Base-by-base conservation (phyloP, 2,329 filamentous ascomycete species). In the Fusarium duplospermum region DNA sequence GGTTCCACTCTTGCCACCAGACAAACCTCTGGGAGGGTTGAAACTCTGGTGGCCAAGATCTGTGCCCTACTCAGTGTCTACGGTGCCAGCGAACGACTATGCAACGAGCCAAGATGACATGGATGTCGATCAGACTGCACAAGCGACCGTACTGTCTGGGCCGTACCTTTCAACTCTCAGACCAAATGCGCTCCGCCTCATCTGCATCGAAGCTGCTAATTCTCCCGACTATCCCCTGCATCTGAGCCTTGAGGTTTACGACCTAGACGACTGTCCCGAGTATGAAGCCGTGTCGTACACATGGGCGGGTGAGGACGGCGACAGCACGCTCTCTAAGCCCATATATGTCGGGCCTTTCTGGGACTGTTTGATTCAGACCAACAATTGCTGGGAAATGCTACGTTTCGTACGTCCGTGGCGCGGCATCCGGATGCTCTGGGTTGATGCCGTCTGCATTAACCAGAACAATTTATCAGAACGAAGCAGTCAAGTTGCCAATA, bases 391-490 rank as follows among this genome's bases (percentile, higher is more conserved):
- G 27, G 29, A 29, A 1, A 52, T 65, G 52, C 40, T 65, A 4
- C 62, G 52, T 2, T 65, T 27, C 9, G 9, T 47, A 4, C 35
- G 7, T 1, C 52, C 62, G 5, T 4, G 13, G 9, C 58, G 54
- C 4, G 62, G 62, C 8, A 33, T 13, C 14, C 24, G 52, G 18
- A 47, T 65, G 14, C 47, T 65, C 2, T 65, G 52, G 62, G 40
- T 65, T 5, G 62, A 65, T n/a, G 54, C 62, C 4, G 22, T 65
- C n/a, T 65, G 62, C 31, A 60, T 60, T 16, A 65, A 65, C 24
- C 52, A 65, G 11, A 29, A 18, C 7, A 16, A 47, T 8, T 8
- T 40, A 8, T 16, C 16, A 1, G 62, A 65, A 11, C 29, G 62
- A 1, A 33, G 10, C 31, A 22, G 20, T 6, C 62, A 65, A 11